Conservation (phyloP, 306 rosid species). For the Acacia acuminata region DNA sequence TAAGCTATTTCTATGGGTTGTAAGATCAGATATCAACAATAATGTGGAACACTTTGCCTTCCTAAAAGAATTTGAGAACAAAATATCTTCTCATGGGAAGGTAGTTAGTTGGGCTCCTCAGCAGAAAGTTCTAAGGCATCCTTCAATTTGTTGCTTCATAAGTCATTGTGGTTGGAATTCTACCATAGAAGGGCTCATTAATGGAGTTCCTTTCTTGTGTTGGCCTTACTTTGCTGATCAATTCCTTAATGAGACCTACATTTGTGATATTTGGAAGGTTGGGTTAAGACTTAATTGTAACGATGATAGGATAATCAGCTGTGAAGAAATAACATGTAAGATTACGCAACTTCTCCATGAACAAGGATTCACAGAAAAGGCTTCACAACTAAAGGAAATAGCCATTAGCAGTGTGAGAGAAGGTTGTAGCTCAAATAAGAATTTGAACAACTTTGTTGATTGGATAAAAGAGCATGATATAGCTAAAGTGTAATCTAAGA, state of each 20-base stretch:
- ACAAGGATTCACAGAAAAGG: constrained; percentile 19
- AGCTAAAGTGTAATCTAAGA: too few species aligned
- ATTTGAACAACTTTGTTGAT: constrained; percentile 21
- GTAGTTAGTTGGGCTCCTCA: constrained; percentile 41
- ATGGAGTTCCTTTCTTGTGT: too few species aligned
- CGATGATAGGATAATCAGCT: background rate
- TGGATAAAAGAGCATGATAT: too few species aligned
- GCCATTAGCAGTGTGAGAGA: constrained; percentile 8
- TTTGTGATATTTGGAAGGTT: too few species aligned
- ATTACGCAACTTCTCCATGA: too few species aligned
- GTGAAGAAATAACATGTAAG: constrained; percentile 16
- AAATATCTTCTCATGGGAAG: constrained; percentile 15
- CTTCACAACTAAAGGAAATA: constrained; percentile 5
- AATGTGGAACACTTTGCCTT: background rate
- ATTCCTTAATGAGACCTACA: too few species aligned
- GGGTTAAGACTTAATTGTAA: background rate
- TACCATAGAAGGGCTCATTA: too few species aligned
- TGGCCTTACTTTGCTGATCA: too few species aligned
- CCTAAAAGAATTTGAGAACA: constrained; percentile 28
- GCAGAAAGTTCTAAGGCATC: constrained; percentile 25
- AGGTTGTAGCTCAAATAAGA: constrained; percentile 25
- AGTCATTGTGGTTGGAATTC: constrained; percentile 48
- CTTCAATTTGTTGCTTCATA: constrained; percentile 34
- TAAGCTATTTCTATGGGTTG: constrained; percentile 40
- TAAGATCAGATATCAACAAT: constrained; percentile 35